Percentiles rank a stretch among this genome's conserved stretches.
These are phyloP conservation scores for Solanum microdontum DNA, from an alignment of 257 asterid genomes.

Conservation along the genomic window DNA sequence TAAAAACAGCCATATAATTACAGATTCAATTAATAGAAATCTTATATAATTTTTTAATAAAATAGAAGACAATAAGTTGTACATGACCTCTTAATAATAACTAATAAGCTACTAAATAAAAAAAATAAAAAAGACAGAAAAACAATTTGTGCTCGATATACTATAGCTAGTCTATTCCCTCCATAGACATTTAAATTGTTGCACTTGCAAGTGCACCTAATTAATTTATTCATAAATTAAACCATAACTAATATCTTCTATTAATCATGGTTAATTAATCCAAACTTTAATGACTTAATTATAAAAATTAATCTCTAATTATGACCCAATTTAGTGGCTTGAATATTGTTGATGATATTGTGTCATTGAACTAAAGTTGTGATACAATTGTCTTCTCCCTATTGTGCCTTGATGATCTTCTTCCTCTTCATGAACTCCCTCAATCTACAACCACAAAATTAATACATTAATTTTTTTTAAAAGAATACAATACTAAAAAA, in stretches of 20 bases:
- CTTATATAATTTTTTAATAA: neutral
- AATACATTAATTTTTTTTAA: neutral
- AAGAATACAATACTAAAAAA: neutral
- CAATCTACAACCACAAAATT: slow-evolving; percentile 24
- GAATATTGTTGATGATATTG: slow-evolving; percentile 21
- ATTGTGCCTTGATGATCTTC: slow-evolving; percentile 23
- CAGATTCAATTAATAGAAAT: neutral
- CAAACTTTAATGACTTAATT: neutral
- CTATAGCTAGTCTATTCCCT: neutral
- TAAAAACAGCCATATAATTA: neutral
- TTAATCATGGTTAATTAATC: neutral
- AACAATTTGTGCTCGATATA: neutral
- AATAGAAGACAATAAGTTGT: neutral
- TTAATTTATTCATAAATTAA: neutral
- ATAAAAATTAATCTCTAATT: neutral
- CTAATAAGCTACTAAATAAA: neutral
- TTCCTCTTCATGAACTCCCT: slow-evolving; percentile 43
- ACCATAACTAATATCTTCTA: neutral
- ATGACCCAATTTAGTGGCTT: slow-evolving; percentile 13
- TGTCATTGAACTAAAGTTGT: slow-evolving; percentile 20
- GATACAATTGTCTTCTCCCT: slow-evolving; percentile 24
- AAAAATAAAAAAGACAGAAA: neutral
- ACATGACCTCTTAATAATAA: neutral
- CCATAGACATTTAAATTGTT: neutral
- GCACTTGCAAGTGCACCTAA: neutral